phyloP scores from a whole-genome alignment of 1,284 basidiomycete genomes.

The Pseudozyma thailandica region DNA sequence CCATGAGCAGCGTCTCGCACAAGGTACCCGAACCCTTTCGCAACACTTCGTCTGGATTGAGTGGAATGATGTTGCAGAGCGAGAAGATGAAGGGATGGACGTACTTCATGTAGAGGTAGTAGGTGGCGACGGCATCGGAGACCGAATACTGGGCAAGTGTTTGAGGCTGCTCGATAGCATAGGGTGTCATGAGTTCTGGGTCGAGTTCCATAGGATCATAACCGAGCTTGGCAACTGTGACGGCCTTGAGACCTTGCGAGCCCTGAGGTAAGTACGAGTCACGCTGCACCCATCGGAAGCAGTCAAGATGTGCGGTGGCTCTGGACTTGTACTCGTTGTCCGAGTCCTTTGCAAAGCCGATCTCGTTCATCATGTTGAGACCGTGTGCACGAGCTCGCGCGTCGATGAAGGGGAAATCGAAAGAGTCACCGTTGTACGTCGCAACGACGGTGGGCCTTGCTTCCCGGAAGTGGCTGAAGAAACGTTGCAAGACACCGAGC shows the following conservation, averaged over 20 bases:
- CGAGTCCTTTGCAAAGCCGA: slow-evolving; percentile 87
- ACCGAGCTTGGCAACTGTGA: slow-evolving; percentile 94
- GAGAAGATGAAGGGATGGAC: slow-evolving; percentile 99
- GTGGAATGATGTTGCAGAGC: slow-evolving; percentile 97
- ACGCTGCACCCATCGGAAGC: slow-evolving; percentile 99
- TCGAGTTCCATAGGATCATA: slow-evolving; percentile 98
- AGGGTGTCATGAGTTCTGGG: slow-evolving; percentile 99
- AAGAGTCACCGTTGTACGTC: slow-evolving; percentile 99
- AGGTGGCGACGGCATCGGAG: slow-evolving; percentile 98
- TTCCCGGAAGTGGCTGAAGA: slow-evolving; percentile 93
- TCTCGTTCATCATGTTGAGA: slow-evolving; percentile 96
- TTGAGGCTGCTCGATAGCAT: slow-evolving; percentile 96
- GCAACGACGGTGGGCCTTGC: slow-evolving; percentile 96
- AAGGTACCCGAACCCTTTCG: slow-evolving; percentile 95
- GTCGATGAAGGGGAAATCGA: slow-evolving; percentile 98
- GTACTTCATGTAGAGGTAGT: slow-evolving; percentile 99
- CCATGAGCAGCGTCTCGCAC: slow-evolving; percentile 98
- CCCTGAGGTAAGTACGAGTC: slow-evolving; percentile 99
- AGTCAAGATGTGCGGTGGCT: slow-evolving; percentile 97
- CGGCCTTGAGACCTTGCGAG: slow-evolving; percentile 97
- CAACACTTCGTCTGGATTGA: slow-evolving; percentile 95
- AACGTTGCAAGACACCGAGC: slow-evolving; percentile 76
- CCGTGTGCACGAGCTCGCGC: slow-evolving; percentile 87
- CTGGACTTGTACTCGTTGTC: slow-evolving; percentile 97
- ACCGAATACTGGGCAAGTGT: slow-evolving; percentile 96